Conservation (phyloP, 805 yeast genomes). For the Yarrowia keelungensis region DNA sequence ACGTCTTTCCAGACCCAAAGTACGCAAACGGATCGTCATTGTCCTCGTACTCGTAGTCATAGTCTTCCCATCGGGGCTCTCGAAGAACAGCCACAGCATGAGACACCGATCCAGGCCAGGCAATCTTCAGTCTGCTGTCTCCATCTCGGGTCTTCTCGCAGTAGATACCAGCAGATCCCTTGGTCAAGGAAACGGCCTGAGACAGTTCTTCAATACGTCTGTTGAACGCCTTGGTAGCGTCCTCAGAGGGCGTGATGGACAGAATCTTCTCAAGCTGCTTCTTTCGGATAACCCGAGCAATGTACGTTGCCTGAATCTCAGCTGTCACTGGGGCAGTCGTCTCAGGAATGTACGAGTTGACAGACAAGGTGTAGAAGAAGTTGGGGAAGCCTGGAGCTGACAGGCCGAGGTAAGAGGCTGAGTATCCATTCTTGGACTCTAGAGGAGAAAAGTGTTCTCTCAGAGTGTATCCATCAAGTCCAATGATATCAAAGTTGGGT, state of each 20-base stretch:
- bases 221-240: conserved; percentile 37
- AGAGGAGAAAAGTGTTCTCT: conserved; percentile 31
- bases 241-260: conserved; percentile 23
- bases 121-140: conserved; percentile 23
- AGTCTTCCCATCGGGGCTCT: conserved; percentile 41
- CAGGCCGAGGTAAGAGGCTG: conserved; percentile 34
- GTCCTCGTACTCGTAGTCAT: conserved; percentile 39
- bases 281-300: conserved; percentile 36
- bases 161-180: conserved; percentile 7
- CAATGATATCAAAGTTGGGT: conserved; percentile 31
- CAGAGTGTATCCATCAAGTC: conserved; percentile 19
- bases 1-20: conserved; percentile 42
- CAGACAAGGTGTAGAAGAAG: conserved; percentile 39
- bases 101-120: conserved; percentile 40
- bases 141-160: conserved; percentile 21
- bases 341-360: conserved; percentile 33
- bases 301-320: conserved; percentile 37
- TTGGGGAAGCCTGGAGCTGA: conserved; percentile 39
- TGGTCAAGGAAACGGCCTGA: conserved; percentile 3
- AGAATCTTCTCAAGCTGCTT: conserved; percentile 33
- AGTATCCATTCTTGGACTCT: conserved; percentile 28
- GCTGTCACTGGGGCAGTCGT: conserved; percentile 35
- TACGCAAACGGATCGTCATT: conserved; percentile 39
- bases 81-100: conserved; percentile 39
- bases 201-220: conserved; percentile 29